phyloP scores from a whole-genome alignment of 805 yeast genomes.

The Starmerella scarabaei region DNA sequence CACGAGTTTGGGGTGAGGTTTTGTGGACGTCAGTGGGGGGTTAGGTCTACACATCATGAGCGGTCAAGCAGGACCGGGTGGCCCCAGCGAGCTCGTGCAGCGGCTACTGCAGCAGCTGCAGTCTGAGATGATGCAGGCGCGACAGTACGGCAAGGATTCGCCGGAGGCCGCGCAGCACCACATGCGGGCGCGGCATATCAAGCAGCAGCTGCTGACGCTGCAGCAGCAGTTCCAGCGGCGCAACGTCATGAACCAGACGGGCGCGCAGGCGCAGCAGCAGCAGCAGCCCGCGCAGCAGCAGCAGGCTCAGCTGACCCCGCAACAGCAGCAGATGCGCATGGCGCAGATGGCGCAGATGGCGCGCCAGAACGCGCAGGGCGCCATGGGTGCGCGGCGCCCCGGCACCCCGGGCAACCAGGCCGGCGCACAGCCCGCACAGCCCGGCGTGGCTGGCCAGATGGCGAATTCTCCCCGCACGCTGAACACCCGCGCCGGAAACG shows the following conservation, averaged over 20 bases:
- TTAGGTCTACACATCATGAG: no score
- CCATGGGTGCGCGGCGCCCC: slow-evolving; percentile 4
- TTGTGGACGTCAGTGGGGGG: no score
- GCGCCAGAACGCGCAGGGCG: not conserved
- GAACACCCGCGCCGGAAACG: slow-evolving; percentile 15
- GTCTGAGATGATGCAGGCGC: slow-evolving; percentile 21
- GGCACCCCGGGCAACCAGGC: slow-evolving; percentile 12
- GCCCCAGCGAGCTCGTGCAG: slow-evolving; percentile 21
- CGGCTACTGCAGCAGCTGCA: slow-evolving; percentile 25
- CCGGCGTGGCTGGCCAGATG: slow-evolving; percentile 3
- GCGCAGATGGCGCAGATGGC: slow-evolving; percentile 7
- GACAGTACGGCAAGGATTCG: slow-evolving; percentile 22
- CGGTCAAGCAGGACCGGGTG: no score
- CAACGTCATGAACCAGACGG: not conserved
- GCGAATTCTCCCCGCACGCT: slow-evolving; percentile 11
- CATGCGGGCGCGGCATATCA: slow-evolving; percentile 25
- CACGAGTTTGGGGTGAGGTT: no score
- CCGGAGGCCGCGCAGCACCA: slow-evolving; percentile 25
- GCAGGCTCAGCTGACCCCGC: slow-evolving; percentile 17
- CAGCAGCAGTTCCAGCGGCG: slow-evolving; percentile 13
- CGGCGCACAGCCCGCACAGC: not conserved
- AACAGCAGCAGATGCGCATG: slow-evolving; percentile 11
- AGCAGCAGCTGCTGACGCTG: slow-evolving; percentile 17
- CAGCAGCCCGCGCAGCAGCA: slow-evolving; percentile 11
- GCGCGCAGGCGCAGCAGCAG: slow-evolving; percentile 14